These are phyloP conservation scores for Plasmodium gonderi DNA, from an alignment of 169 alveolate genomes.

Conservation along the genomic window DNA sequence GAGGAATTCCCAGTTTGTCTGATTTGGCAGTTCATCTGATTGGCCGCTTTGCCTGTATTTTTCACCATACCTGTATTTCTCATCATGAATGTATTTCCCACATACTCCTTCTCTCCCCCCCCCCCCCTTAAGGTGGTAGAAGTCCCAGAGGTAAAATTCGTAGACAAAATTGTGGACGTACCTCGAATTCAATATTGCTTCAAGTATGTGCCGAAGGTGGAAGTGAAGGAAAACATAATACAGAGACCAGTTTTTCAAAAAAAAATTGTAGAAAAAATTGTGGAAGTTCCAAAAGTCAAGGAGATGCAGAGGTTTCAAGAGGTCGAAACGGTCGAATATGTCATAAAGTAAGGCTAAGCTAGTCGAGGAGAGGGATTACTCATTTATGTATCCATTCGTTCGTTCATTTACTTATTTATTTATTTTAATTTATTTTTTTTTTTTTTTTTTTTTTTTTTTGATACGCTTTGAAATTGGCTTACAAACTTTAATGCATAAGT, in stretches of 20 bases:
- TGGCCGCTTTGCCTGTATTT: not conserved
- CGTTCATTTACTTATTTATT: not conserved
- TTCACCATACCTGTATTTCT: not conserved
- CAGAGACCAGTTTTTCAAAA: conserved; percentile 83
- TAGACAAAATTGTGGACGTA: conserved; percentile 87
- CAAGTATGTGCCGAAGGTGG: conserved; percentile 87
- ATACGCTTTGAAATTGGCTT: too few relatives aligned
- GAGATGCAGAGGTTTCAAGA: conserved; percentile 83
- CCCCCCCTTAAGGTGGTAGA: conserved; percentile 80
- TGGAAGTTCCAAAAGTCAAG: conserved; percentile 84
- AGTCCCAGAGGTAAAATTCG: conserved; percentile 87
- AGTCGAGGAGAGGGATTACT: not conserved
- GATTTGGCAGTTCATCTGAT: not conserved
- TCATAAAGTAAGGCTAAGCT: conserved; percentile 73
- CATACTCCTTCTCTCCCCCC: not conserved
- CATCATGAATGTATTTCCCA: not conserved
- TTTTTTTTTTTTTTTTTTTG: too few relatives aligned
- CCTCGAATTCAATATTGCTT: conserved; percentile 84
- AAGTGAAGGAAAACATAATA: conserved; percentile 85
- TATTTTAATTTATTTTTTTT: too few relatives aligned
- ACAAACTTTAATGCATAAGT: too few relatives aligned
- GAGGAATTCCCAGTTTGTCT: not conserved
- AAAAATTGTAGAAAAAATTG: conserved; percentile 87
- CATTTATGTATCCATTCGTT: not conserved
- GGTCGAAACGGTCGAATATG: conserved; percentile 83